phyloP scores from a whole-genome alignment of 2,329 filamentous ascomycete genomes.

The Nemania bipapillata region DNA sequence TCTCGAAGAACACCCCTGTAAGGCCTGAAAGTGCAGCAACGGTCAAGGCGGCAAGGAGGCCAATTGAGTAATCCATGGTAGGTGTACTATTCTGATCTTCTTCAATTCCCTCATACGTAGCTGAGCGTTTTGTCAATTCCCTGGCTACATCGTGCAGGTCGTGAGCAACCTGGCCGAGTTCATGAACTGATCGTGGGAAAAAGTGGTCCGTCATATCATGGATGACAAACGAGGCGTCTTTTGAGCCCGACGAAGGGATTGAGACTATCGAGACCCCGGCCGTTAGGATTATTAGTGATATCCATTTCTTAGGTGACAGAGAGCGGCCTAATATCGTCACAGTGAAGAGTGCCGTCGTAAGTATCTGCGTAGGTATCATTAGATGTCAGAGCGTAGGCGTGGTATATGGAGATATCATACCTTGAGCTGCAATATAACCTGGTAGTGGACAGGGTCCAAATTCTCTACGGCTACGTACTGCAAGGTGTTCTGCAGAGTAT shows the following conservation, averaged over 20 bases:
- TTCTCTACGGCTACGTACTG: slow-evolving; percentile 94
- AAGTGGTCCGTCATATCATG: slow-evolving; percentile 73
- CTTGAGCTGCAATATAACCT: slow-evolving; percentile 93
- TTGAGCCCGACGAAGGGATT: slow-evolving; percentile 70
- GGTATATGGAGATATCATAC: slow-evolving; percentile 51
- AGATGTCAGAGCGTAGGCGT: not conserved
- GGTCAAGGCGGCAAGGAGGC: slow-evolving; percentile 79
- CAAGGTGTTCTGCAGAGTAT: slow-evolving; percentile 91
- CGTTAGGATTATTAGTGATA: slow-evolving; percentile 80
- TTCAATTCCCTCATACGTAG: slow-evolving; percentile 89
- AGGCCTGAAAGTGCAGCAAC: slow-evolving; percentile 84
- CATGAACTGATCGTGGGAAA: slow-evolving; percentile 82
- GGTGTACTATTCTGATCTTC: slow-evolving; percentile 66
- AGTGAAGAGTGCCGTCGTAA: slow-evolving; percentile 88
- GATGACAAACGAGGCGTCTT: slow-evolving; percentile 68
- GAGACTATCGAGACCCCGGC: slow-evolving; percentile 87
- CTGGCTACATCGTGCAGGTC: slow-evolving; percentile 61
- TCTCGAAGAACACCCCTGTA: slow-evolving; percentile 89
- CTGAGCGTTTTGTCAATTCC: slow-evolving; percentile 75
- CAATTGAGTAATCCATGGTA: slow-evolving; percentile 80
- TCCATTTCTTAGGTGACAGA: slow-evolving; percentile 79
- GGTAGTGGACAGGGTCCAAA: slow-evolving; percentile 90
- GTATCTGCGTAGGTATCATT: slow-evolving; percentile 64
- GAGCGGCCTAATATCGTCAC: slow-evolving; percentile 78
- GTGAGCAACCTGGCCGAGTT: slow-evolving; percentile 73